A percentile compares a stretch with the other conserved stretches of the same genome.
Conservation (phyloP, 768 basidiomycete genomes). For the Leccinum imitatum region DNA sequence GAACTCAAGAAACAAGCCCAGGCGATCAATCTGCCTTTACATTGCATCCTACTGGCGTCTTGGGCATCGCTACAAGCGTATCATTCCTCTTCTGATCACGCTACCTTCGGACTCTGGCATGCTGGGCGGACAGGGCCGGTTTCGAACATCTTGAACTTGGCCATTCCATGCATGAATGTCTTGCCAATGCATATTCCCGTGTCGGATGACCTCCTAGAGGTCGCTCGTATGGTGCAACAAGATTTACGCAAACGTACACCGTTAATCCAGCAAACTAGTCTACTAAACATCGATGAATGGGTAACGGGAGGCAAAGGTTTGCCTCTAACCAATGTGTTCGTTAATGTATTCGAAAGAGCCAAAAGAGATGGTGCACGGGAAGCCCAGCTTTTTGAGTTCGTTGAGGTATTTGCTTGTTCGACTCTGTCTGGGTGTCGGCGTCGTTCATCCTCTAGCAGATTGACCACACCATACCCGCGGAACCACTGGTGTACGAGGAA, state of each 20-base stretch:
- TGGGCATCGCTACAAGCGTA: constrained; percentile 43
- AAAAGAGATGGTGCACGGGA: constrained; percentile 26
- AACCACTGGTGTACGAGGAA: constrained; percentile 6
- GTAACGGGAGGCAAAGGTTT: constrained; percentile 26
- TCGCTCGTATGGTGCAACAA: constrained; percentile 34
- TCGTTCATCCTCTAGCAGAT: constrained; percentile 23
- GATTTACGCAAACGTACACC: constrained; percentile 39
- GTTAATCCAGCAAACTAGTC: constrained; percentile 41
- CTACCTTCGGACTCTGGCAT: constrained; percentile 49
- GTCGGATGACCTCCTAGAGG: constrained; percentile 22
- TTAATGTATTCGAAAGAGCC: constrained; percentile 41
- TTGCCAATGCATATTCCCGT: constrained; percentile 37
- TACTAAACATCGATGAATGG: constrained; percentile 38
- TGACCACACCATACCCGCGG: constrained; percentile 36
- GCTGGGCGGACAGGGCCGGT: constrained; percentile 40
- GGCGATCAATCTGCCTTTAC: constrained; percentile 33
- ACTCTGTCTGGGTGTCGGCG: not conserved
- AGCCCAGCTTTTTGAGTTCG: constrained; percentile 28
- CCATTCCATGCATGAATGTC: constrained; percentile 46
- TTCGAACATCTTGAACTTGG: constrained; percentile 37
- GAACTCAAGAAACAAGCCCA: constrained; percentile 48
- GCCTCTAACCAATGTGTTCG: constrained; percentile 43
- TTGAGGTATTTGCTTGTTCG: constrained; percentile 33
- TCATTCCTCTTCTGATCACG: constrained; percentile 25
- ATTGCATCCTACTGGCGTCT: constrained; percentile 42